Base-by-base conservation (phyloP, 192 early-diverging fungal genomes). In the Entomortierella beljakovae region DNA sequence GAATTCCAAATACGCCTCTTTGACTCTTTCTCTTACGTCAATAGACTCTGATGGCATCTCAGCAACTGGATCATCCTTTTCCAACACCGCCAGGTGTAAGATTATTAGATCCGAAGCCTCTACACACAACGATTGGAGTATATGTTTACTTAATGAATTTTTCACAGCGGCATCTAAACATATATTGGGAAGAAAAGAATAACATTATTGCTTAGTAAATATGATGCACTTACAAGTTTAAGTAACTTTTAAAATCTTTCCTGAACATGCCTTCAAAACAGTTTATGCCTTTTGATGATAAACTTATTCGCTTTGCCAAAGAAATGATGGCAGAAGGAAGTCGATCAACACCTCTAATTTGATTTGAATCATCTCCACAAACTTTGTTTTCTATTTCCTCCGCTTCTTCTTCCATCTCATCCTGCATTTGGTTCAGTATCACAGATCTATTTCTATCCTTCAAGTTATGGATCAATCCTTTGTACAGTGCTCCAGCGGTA, bases 61-160 rank as follows among this genome's bases (percentile, higher is more conserved):
- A 32, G 26, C 10, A 6, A 8, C 3, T 2, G 15, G 35, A 8
- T 0, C 43, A 10, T 20, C 40, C 15, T 20, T 28, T 26, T 13
- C 26, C 53, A 2, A 64, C 11, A 5, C 6, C 22, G 68, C 34
- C 13, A 54, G 11, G 28, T 55, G 31, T 20, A 79, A 34, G 1
- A 60, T 6, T 0, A 22, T 20, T 2, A 58, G 28, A 48, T 79
- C 67, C 26, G 70, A 32, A 7, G 70, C 48, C 25, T 70, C 67
- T 5, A 64, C 52, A 37, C 64, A 79, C 50, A 49, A 60, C 10
- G 75, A 64, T 51, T 79, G 75, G 10, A 79, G 61, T 7, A 79
- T 46, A n/a, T 79, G 61, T 32, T 79, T 79, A 50, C 75, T 79
- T 20, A 79, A 34, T 2, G 75, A 79, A 40, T 79, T 79, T 28